Base-by-base conservation (phyloP, 1,139 yeast genomes). In the Saccharomycopsis hybrid region DNA sequence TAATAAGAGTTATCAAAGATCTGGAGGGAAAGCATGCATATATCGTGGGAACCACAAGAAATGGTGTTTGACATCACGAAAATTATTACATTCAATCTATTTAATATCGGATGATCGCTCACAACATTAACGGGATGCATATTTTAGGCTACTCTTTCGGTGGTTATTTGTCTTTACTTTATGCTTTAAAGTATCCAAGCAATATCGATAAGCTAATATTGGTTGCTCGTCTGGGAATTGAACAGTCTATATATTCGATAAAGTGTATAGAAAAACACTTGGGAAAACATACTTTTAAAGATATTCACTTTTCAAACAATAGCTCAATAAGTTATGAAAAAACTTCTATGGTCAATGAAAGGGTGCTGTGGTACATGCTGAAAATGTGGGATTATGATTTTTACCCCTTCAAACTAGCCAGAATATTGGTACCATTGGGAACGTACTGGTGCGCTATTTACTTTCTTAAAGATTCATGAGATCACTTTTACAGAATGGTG, bases 91-190 rank as follows among this genome's bases (percentile, higher is more conserved):
- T 84, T 36, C 95, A 87, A 58, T 72, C 90, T 1, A 64, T 92
- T n/a, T 97, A 92, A 62, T 71, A 70, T 55, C 92, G 98, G 98
- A 73, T 97, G 56, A 62, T 63, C 40, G 70, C 68, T 32, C 73
- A 85, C 43, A 70, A 73, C 0, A 65, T 85, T 41, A 69, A 73
- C 3, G 76, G 76, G 55, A 82, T 92, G 59, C 80, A 85, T 31
- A 65, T 92, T 28, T 74, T 92, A 54, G 97, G 96, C 1, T 98
- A 92, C 65, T 89, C 97, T 0, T 79, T 89, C 60, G 98, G 98
- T 24, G 97, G 96, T 0, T 89, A 89, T 60, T 67, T 92, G 53
- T 82, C 94, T 28, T 76, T 85, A 55, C 80, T 86, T 8, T 92
- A 92, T 64, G 82, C 92, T 5, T 59, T 82, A 58, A 82, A 81